phyloP scores from a whole-genome alignment of 2,329 filamentous ascomycete genomes.

The Daldinia sp. region DNA sequence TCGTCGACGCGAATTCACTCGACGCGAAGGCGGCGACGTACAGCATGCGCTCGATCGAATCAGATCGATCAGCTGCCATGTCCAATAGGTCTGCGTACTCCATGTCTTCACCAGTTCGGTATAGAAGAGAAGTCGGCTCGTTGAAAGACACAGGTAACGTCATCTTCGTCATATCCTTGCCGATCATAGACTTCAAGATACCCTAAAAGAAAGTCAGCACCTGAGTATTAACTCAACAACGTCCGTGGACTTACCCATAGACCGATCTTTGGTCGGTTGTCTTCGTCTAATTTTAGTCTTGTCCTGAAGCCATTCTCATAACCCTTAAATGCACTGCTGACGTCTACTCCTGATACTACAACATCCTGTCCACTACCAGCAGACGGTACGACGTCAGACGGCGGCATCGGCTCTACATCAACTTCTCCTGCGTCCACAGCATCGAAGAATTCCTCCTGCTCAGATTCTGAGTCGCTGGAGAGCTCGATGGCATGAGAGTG shows the following conservation, averaged over 20 bases:
- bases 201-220: constrained; percentile 66
- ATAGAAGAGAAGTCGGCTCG: constrained; percentile 93
- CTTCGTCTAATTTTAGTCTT: constrained; percentile 87
- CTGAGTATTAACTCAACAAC: constrained; percentile 1
- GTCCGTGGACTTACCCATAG: constrained; percentile 81
- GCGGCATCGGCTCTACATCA: constrained; percentile 77
- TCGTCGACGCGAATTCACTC: constrained; percentile 96
- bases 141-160: constrained; percentile 98
- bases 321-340: constrained; percentile 83
- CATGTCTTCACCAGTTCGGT: constrained; percentile 97
- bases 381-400: constrained; percentile 56
- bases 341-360: constrained; percentile 67
- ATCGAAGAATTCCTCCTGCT: constrained; percentile 96
- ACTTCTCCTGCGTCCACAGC: constrained; percentile 94
- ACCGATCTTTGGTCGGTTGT: constrained; percentile 92
- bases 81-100: constrained; percentile 96
- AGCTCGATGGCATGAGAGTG: constrained; percentile 79
- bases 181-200: constrained; percentile 99
- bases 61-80: constrained; percentile 83
- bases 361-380: constrained; percentile 61
- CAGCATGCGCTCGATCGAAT: constrained; percentile 91
- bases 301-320: constrained; percentile 90
- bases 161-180: constrained; percentile 99
- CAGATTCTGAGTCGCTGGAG: constrained; percentile 80
- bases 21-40: constrained; percentile 97